Evolutionary conservation across 2,329 filamentous ascomycete species (phyloP), one percentile per base, ranked within the genome.

Genomic region (Phialophora verrucosa): DNA sequence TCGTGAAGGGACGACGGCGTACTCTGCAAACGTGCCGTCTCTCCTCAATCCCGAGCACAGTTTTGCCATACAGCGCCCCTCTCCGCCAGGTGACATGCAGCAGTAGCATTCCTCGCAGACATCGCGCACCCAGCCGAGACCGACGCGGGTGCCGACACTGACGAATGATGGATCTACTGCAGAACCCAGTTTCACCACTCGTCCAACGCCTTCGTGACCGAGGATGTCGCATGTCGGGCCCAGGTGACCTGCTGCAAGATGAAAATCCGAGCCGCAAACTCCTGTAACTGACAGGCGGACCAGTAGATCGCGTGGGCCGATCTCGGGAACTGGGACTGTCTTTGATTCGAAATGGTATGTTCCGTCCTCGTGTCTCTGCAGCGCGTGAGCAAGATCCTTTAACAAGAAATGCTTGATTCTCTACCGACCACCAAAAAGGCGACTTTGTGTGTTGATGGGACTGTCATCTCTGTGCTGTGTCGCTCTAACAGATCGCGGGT

Each of bases 241-340:
- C 53, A 81, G 69, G 27, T 79, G 73, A 11, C 80, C 79, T 0
- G 74, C 61, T 0, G 79, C 80, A 73, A 83, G 83, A 72, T 87
- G 85, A n/a, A 88, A 75, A 70, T 88, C 86, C 20, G 80, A 82
- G 67, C 83, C 82, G 75, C 86, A 88, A 53, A 88, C 78, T 0
- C 86, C 85, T 1, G 85, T 87, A 17, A 80, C 80, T 62, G 86
- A 87, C 53, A 88, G 78, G 56, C 81, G 82, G 70, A 88, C 78
- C 4, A 88, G 78, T 23, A 88, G 75, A 64, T 88, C 84, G 61
- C 85, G 74, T 17, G 76, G 75, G 4, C 73, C 70, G 1, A 74
- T 73, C 5, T 61, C 55, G 2, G 76, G 76, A n/a, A 71, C 65
- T 3, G 75, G 67, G 14, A 74, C 67, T 3, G 35, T 65, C 17